Percentiles rank a stretch among this genome's conserved stretches.
Evolutionary conservation across 768 basidiomycete species (phyloP).

Genomic region (Mycena albidolilacea): DNA sequence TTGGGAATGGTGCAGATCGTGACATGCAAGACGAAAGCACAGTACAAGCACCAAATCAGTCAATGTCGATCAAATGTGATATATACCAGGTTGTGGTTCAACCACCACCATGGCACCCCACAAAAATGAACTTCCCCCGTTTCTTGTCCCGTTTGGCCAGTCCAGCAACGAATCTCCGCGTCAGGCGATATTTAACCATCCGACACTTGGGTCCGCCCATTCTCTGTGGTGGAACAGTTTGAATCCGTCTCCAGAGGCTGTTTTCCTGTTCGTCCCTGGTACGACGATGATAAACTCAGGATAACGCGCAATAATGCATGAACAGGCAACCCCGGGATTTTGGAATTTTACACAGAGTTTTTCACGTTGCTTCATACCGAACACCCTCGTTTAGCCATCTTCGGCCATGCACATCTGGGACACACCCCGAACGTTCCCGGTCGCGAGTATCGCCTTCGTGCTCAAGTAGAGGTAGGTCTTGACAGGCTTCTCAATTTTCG

Average conservation of each 20-base stretch:
- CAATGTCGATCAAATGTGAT: background rate
- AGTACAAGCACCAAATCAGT: background rate
- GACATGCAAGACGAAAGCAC: slow-evolving; percentile 60
- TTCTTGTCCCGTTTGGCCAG: slow-evolving; percentile 21
- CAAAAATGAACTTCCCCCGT: slow-evolving; percentile 17
- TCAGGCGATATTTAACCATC: slow-evolving; percentile 55
- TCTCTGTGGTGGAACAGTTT: slow-evolving; percentile 65
- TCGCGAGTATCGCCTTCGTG: slow-evolving; percentile 53
- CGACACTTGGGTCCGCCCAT: slow-evolving; percentile 61
- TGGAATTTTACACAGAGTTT: slow-evolving; percentile 79
- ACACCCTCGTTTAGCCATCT: slow-evolving; percentile 62
- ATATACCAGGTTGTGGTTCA: background rate
- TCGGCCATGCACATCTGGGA: slow-evolving; percentile 75
- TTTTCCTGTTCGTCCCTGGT: slow-evolving; percentile 69
- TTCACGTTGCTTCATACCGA: slow-evolving; percentile 64
- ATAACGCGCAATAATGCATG: slow-evolving; percentile 13
- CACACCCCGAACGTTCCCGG: slow-evolving; percentile 64
- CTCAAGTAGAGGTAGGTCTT: slow-evolving; percentile 61
- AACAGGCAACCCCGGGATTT: slow-evolving; percentile 70
- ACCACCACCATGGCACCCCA: slow-evolving; percentile 20
- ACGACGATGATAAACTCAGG: background rate
- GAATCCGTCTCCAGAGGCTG: slow-evolving; percentile 45
- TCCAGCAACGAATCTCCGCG: slow-evolving; percentile 22
- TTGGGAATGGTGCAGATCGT: slow-evolving; percentile 70
- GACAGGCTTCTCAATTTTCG: background rate